Conservation (phyloP, 176 grass and related monocot species). For the Bromus sterilis region DNA sequence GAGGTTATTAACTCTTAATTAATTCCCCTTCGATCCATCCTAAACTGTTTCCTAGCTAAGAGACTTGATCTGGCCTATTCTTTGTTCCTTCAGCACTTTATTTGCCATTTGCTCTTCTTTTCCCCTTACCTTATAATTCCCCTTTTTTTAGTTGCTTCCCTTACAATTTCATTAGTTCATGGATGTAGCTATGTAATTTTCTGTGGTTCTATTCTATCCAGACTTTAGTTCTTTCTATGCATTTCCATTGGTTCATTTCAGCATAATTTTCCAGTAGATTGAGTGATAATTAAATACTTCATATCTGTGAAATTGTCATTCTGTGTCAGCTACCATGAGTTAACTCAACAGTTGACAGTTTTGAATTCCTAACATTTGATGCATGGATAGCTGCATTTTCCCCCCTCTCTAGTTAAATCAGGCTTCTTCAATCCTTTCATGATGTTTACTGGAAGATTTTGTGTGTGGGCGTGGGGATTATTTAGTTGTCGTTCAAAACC, state of each 20-base stretch:
- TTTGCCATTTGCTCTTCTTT: background rate
- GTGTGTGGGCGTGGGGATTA: too few relatives aligned
- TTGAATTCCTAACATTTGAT: slow-evolving; percentile 20
- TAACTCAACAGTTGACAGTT: background rate
- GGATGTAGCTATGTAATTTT: background rate
- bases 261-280: background rate
- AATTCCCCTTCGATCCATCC: background rate
- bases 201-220: background rate
- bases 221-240: background rate
- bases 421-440: background rate
- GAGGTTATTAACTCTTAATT: background rate
- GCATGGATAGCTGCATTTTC: background rate
- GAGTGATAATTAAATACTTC: background rate
- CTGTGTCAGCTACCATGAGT: background rate
- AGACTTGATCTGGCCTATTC: background rate
- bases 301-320: background rate
- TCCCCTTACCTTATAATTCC: background rate
- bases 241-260: background rate
- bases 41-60: background rate
- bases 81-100: background rate
- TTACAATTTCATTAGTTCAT: background rate
- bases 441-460: background rate
- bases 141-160: too few relatives aligned
- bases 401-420: background rate
- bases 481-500: background rate